These are phyloP conservation scores for Aulographum hederae DNA, from an alignment of 2,329 filamentous ascomycete genomes.

Conservation along the genomic window DNA sequence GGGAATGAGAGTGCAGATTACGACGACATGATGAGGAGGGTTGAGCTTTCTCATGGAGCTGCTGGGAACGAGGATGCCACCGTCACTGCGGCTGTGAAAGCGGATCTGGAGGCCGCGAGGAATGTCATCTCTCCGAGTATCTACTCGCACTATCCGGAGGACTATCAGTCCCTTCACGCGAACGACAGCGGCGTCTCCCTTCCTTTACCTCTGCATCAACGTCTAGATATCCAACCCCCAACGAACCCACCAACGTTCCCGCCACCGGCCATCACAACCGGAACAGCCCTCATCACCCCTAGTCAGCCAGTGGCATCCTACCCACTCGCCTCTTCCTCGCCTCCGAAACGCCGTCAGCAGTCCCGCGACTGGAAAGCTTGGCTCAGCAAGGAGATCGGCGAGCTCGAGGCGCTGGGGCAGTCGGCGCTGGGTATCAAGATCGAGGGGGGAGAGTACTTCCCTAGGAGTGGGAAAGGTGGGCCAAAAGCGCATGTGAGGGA, in stretches of 20 bases:
- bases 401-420: slow-evolving; percentile 15
- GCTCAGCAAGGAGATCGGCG: slow-evolving; percentile 25
- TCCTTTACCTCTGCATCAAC: neutral
- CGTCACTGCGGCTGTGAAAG: neutral
- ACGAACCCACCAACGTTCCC: slow-evolving; percentile 19
- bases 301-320: slow-evolving; percentile 5
- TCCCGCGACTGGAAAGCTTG: slow-evolving; percentile 28
- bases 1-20: no score
- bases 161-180: slow-evolving; percentile 15
- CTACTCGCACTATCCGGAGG: slow-evolving; percentile 25
- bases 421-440: slow-evolving; percentile 9
- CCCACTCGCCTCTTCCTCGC: slow-evolving; percentile 7
- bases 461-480: slow-evolving; percentile 2
- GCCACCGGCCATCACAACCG: slow-evolving; percentile 20
- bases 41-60: no score
- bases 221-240: slow-evolving; percentile 1
- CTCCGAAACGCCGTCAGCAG: slow-evolving; percentile 16
- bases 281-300: slow-evolving; percentile 3
- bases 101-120: neutral
- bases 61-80: neutral
- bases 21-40: no score
- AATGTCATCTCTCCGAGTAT: slow-evolving; percentile 24
- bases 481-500: slow-evolving; percentile 8
- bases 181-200: slow-evolving; percentile 17
- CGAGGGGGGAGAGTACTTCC: slow-evolving; percentile 8